Percentiles rank a stretch among this genome's conserved stretches.
These are phyloP conservation scores for Erysiphe neolycopersici DNA, from an alignment of 2,329 filamentous ascomycete genomes.

Conservation along the genomic window DNA sequence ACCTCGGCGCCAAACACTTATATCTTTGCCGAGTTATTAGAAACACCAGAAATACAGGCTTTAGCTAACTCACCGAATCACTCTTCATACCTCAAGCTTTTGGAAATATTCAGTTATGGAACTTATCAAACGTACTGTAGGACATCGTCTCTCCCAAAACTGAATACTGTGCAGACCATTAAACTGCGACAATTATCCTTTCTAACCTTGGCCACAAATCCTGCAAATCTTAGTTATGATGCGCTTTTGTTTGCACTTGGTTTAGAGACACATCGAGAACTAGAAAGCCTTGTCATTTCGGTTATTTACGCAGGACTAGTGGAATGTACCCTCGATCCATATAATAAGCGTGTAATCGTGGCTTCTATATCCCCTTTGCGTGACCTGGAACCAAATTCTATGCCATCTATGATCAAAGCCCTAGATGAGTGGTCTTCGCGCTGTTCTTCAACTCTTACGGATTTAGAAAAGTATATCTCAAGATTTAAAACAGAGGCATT, in stretches of 20 bases:
- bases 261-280: slow-evolving; percentile 36
- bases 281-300: slow-evolving; percentile 68
- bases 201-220: slow-evolving; percentile 48
- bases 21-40: slow-evolving; percentile 81
- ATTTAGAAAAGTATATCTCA: slow-evolving; percentile 50
- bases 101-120: slow-evolving; percentile 80
- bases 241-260: slow-evolving; percentile 39
- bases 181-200: slow-evolving; percentile 86
- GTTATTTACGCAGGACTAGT: slow-evolving; percentile 72
- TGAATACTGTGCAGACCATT: slow-evolving; percentile 44
- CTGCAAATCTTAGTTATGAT: slow-evolving; percentile 43
- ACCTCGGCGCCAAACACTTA: slow-evolving; percentile 78
- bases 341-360: slow-evolving; percentile 45
- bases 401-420: slow-evolving; percentile 38
- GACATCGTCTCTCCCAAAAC: slow-evolving; percentile 33
- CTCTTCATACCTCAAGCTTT: slow-evolving; percentile 35
- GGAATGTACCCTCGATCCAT: slow-evolving; percentile 58
- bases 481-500: slow-evolving; percentile 33
- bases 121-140: slow-evolving; percentile 50
- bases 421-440: slow-evolving; percentile 54
- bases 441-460: slow-evolving; percentile 45
- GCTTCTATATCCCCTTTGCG: slow-evolving; percentile 63
- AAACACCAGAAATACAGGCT: slow-evolving; percentile 50
- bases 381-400: slow-evolving; percentile 49
- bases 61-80: slow-evolving; percentile 37